phyloP scores from a whole-genome alignment of 2,329 filamentous ascomycete species.

The Cytospora mali region DNA sequence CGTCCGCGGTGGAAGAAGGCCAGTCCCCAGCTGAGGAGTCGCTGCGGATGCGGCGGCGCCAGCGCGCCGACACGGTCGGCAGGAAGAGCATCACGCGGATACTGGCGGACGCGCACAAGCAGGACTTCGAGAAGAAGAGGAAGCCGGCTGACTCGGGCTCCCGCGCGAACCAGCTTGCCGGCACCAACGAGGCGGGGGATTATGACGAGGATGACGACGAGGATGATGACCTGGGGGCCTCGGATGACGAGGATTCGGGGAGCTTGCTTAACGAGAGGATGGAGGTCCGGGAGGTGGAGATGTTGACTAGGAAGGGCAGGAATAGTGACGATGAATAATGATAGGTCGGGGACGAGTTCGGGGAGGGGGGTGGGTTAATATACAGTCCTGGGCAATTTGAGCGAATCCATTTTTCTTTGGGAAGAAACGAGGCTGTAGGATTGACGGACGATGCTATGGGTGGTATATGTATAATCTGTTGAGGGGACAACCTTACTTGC shows the following conservation, averaged over 20 bases:
- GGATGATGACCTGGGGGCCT: conserved; percentile 32
- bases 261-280: conserved; percentile 33
- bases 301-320: conserved; percentile 28
- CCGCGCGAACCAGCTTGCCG: conserved; percentile 22
- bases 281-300: conserved; percentile 36
- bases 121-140: conserved; percentile 87
- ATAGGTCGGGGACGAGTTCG: not conserved
- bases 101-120: conserved; percentile 81
- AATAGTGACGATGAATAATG: conserved; percentile 7
- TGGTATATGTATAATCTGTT: too few species aligned
- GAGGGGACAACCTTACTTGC: too few species aligned
- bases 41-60: conserved; percentile 34
- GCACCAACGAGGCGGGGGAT: conserved; percentile 30
- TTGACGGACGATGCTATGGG: too few species aligned
- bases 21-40: conserved; percentile 19
- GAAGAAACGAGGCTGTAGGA: too few species aligned
- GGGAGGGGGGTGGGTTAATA: too few species aligned
- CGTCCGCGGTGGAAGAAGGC: conserved; percentile 27
- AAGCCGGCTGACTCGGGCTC: conserved; percentile 35
- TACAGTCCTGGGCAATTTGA: too few species aligned
- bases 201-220: conserved; percentile 34
- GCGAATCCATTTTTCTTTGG: too few species aligned
- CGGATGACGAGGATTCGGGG: conserved; percentile 36
- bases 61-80: conserved; percentile 40
- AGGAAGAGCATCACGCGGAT: conserved; percentile 57